phyloP scores from a whole-genome alignment of 371 early-diverging fungal species.

The Mortierella sp. region DNA sequence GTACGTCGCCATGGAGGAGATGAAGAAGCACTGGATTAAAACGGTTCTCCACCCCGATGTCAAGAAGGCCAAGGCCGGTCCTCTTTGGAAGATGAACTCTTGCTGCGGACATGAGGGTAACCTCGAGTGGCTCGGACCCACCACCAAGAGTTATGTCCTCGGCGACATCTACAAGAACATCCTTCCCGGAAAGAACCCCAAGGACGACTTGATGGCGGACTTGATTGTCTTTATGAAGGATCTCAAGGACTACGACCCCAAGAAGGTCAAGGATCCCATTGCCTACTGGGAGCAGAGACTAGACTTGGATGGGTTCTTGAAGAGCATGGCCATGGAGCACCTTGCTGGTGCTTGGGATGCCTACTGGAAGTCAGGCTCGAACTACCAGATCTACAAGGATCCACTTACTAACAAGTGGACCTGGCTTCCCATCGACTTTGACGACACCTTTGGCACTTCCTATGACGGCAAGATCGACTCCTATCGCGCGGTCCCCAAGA shows the following conservation, averaged over 20 bases:
- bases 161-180: constrained; percentile 50
- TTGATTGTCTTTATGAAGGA: constrained; percentile 61
- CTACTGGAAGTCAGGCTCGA: constrained; percentile 55
- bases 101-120: constrained; percentile 34
- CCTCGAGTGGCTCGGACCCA: constrained; percentile 49
- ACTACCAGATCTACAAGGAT: constrained; percentile 69
- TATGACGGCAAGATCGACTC: constrained; percentile 39
- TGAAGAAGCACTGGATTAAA: constrained; percentile 53
- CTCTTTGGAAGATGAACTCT: constrained; percentile 56
- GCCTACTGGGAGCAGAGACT: constrained; percentile 59
- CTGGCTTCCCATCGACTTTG: constrained; percentile 69
- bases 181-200: constrained; percentile 36
- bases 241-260: constrained; percentile 54
- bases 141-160: constrained; percentile 28
- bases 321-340: constrained; percentile 54
- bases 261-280: constrained; percentile 39
- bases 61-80: constrained; percentile 31
- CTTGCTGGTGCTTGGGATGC: constrained; percentile 50
- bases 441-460: constrained; percentile 59
- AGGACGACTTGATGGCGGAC: constrained; percentile 42
- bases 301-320: constrained; percentile 64
- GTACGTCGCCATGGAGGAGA: constrained; percentile 50
- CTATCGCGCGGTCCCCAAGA: constrained; percentile 60
- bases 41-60: constrained; percentile 41
- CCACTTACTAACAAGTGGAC: constrained; percentile 63